Evolutionary conservation across 2,329 filamentous ascomycete species (phyloP).

Genomic region (Lasiodiplodia hormozganensis): DNA sequence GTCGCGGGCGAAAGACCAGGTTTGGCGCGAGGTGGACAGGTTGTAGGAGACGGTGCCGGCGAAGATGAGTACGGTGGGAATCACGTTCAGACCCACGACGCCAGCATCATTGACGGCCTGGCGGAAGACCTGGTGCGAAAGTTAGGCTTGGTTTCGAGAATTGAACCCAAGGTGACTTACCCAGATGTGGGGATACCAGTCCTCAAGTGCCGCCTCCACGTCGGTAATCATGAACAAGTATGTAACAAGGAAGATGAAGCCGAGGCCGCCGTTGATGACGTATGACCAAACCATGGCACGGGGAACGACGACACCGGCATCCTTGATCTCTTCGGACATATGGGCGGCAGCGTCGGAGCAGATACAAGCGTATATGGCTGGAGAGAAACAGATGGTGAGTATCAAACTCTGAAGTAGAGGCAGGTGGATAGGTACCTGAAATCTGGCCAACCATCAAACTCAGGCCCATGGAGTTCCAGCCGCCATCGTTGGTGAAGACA

Average conservation of each 20-base stretch:
- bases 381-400: no score
- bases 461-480: constrained; percentile 48
- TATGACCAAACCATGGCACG: constrained; percentile 32
- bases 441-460: constrained; percentile 51
- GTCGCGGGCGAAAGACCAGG: constrained; percentile 35
- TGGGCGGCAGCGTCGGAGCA: constrained; percentile 25
- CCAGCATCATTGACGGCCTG: constrained; percentile 29
- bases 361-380: no score
- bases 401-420: constrained; percentile 27
- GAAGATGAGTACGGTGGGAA: constrained; percentile 32
- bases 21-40: constrained; percentile 31
- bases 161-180: background rate
- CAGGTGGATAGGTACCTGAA: constrained; percentile 40
- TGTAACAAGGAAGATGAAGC: constrained; percentile 32
- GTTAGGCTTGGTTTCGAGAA: no score
- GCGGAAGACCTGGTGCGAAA: background rate
- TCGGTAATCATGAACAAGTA: constrained; percentile 34
- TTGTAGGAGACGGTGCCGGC: constrained; percentile 31
- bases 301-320: constrained; percentile 30
- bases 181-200: constrained; percentile 27
- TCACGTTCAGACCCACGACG: constrained; percentile 29
- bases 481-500: constrained; percentile 46
- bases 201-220: constrained; percentile 14
- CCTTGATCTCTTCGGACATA: constrained; percentile 32
- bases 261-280: constrained; percentile 31